These are phyloP conservation scores for Salvia rosmarinus DNA, from an alignment of 257 asterid species.

Conservation along the genomic window DNA sequence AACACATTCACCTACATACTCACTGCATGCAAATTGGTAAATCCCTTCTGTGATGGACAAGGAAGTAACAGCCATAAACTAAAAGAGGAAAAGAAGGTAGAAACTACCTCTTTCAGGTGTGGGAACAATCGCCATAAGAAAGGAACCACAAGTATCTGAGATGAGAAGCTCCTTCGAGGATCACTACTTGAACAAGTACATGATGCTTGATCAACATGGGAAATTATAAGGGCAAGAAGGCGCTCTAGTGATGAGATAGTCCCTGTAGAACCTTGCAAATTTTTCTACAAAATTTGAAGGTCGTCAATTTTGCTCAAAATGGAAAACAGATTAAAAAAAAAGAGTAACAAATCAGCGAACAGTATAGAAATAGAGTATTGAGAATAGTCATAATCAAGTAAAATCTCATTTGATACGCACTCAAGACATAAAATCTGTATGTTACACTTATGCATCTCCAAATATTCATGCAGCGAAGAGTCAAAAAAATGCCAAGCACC, in stretches of 20 bases:
- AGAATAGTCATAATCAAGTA: slow-evolving; percentile 18
- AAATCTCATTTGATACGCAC: slow-evolving; percentile 12
- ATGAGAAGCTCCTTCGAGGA: slow-evolving; percentile 66
- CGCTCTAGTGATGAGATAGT: slow-evolving; percentile 69
- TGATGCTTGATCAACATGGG: slow-evolving; percentile 77
- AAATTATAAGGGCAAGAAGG: slow-evolving; percentile 55
- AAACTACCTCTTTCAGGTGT: slow-evolving; percentile 77
- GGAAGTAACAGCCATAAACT: slow-evolving; percentile 21
- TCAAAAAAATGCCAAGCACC: neutral
- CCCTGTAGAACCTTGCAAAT: slow-evolving; percentile 51
- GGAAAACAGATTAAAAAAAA: neutral
- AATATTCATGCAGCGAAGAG: slow-evolving; percentile 17
- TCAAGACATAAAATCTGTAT: slow-evolving; percentile 17
- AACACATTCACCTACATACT: slow-evolving; percentile 23
- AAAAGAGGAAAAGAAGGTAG: slow-evolving; percentile 17
- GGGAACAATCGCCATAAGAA: slow-evolving; percentile 88
- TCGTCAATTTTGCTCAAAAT: slow-evolving; percentile 31
- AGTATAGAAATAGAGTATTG: slow-evolving; percentile 8
- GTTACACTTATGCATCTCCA: slow-evolving; percentile 3
- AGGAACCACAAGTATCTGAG: slow-evolving; percentile 87
- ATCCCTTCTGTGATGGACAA: slow-evolving; percentile 14
- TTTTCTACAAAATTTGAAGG: slow-evolving; percentile 57
- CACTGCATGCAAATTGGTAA: slow-evolving; percentile 10
- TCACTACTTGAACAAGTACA: slow-evolving; percentile 73
- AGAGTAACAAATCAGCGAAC: slow-evolving; percentile 3